A percentile compares a stretch with the other conserved stretches of the same genome.
These are phyloP conservation scores for Houttuynia cordata DNA, from an alignment of 164 flowering plant genomes.

Conservation along the genomic window DNA sequence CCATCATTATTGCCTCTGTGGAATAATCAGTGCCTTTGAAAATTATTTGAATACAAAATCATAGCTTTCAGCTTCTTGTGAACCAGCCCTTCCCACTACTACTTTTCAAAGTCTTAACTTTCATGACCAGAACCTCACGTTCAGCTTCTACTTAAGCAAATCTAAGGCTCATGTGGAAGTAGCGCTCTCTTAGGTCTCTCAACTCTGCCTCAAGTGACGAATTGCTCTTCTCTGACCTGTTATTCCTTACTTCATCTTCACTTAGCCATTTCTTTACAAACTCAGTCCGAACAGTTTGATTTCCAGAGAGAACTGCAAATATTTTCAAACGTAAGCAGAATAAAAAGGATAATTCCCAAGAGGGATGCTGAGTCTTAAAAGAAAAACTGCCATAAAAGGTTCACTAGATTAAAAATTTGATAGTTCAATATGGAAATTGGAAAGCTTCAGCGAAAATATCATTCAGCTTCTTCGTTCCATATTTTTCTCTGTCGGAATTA, in stretches of 20 bases:
- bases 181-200: conserved; percentile 67
- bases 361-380: not conserved
- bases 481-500: too few relatives aligned
- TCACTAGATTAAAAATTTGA: not conserved
- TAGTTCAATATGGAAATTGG: not conserved
- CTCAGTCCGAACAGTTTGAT: conserved; percentile 12
- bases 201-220: conserved; percentile 57
- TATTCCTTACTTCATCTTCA: conserved; percentile 21
- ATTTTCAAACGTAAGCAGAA: not conserved
- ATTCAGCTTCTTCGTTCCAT: too few relatives aligned
- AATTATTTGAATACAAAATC: not conserved
- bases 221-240: conserved; percentile 24
- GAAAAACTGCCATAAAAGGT: too few relatives aligned
- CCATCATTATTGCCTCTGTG: too few relatives aligned
- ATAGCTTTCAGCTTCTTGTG: conserved; percentile 15
- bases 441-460: too few relatives aligned
- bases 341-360: not conserved
- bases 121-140: conserved; percentile 84
- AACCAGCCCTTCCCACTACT: conserved; percentile 52
- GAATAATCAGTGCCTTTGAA: not conserved
- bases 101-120: conserved; percentile 31
- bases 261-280: conserved; percentile 11
- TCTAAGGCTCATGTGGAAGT: conserved; percentile 76
- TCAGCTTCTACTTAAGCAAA: conserved; percentile 84
- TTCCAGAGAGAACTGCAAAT: conserved; percentile 32